A percentile compares a stretch with the other conserved stretches of the same genome.
phyloP scores from a whole-genome alignment of 2,329 filamentous ascomycete genomes.

The Fusarium annulatum region DNA sequence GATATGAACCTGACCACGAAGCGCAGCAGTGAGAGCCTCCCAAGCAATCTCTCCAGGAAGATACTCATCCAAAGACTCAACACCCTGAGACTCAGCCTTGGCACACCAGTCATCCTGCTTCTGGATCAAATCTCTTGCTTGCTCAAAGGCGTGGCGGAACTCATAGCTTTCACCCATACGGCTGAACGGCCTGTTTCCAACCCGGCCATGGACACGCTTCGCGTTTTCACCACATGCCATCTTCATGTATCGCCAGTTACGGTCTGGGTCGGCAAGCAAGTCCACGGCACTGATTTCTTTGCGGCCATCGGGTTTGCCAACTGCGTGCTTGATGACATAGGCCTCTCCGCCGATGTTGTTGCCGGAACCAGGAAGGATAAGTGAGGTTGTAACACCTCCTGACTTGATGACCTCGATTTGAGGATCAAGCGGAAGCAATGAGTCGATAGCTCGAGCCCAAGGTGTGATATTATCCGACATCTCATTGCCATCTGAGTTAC shows the following conservation, averaged over 20 bases:
- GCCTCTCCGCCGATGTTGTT: constrained; percentile 81
- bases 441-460: constrained; percentile 74
- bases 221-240: constrained; percentile 81
- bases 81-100: constrained; percentile 62
- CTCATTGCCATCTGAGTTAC: constrained; percentile 72
- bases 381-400: constrained; percentile 76
- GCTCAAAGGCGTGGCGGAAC: constrained; percentile 75
- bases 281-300: constrained; percentile 71
- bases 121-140: constrained; percentile 66
- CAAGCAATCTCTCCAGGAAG: constrained; percentile 71
- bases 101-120: constrained; percentile 76
- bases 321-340: constrained; percentile 74
- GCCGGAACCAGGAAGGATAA: constrained; percentile 75
- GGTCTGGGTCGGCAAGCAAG: constrained; percentile 73
- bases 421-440: constrained; percentile 70
- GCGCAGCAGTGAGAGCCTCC: constrained; percentile 70
- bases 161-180: constrained; percentile 76
- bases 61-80: constrained; percentile 65
- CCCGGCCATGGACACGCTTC: constrained; percentile 68
- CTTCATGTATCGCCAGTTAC: constrained; percentile 77
- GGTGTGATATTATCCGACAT: constrained; percentile 72
- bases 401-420: constrained; percentile 77
- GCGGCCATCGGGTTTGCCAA: constrained; percentile 69
- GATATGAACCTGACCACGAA: constrained; percentile 74
- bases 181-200: constrained; percentile 66